phyloP scores from a whole-genome alignment of 2,329 filamentous ascomycete genomes.

The Colletotrichum musicola region DNA sequence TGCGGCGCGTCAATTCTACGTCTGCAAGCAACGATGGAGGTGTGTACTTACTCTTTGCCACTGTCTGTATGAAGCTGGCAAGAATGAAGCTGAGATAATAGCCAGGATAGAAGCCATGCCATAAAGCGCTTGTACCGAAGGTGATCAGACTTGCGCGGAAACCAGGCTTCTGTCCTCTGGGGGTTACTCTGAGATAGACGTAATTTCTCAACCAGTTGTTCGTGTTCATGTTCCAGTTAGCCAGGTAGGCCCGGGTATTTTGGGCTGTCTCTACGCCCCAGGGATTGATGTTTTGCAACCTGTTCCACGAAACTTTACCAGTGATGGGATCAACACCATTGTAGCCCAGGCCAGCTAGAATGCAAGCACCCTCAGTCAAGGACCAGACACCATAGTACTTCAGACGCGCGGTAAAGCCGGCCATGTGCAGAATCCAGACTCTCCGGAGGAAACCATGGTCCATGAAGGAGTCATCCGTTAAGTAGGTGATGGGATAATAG shows the following conservation, averaged over 20 bases:
- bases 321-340: slow-evolving; percentile 90
- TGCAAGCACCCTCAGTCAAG: slow-evolving; percentile 93
- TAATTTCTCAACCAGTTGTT: slow-evolving; percentile 98
- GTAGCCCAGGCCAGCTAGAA: slow-evolving; percentile 92
- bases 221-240: slow-evolving; percentile 98
- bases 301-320: slow-evolving; percentile 87
- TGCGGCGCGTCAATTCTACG: slow-evolving; percentile 52
- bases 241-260: slow-evolving; percentile 92
- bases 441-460: slow-evolving; percentile 77
- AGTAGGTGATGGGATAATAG: slow-evolving; percentile 73
- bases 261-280: slow-evolving; percentile 89
- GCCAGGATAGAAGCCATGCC: slow-evolving; percentile 98
- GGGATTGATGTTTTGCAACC: slow-evolving; percentile 89
- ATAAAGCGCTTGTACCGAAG: slow-evolving; percentile 93
- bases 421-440: slow-evolving; percentile 84
- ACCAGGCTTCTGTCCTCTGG: slow-evolving; percentile 94
- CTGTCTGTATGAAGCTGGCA: slow-evolving; percentile 91
- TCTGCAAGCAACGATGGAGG: slow-evolving; percentile 35
- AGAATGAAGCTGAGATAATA: slow-evolving; percentile 94
- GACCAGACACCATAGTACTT: slow-evolving; percentile 99
- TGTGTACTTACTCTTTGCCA: slow-evolving; percentile 85
- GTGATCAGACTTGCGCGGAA: slow-evolving; percentile 95
- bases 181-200: slow-evolving; percentile 93
- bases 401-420: slow-evolving; percentile 82
- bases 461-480: slow-evolving; percentile 76